Evolutionary conservation across 805 yeast species (phyloP), one percentile per base, ranked within the genome.

Genomic region (Candida cerambycidarum): DNA sequence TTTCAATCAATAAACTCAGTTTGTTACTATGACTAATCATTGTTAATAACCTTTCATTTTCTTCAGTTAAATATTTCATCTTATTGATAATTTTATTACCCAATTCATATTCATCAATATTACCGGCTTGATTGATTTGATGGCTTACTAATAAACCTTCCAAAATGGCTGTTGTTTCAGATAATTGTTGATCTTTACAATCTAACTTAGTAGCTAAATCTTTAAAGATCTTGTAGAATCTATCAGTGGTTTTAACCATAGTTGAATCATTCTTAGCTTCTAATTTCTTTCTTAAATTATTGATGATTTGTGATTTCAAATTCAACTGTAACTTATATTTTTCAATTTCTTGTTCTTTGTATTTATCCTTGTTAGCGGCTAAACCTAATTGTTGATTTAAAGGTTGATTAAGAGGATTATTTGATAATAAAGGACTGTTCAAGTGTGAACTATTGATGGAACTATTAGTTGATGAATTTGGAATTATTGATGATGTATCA

Each of bases 1-100:
- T 58, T 59, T 84, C 88, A 32, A 86, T 76, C 44, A 82, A 78
- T 47, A 80, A 67, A 54, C 86, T 88, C 55, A 83, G 83, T 32
- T 85, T 74, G 57, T 82, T 81, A n/a, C 95, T 88, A 60, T 74
- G 82, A 49, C 89, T 80, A 9, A 86, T 60, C 82, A 85, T 79
- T 52, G 78, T 78, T 47, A 82, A 73, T 63, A 88, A 71, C 48
- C 75, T 80, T 44, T 80, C 82, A 57, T 88, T 88, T 56, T 88
- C 95, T 35, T 73, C 75, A 14, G 78, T 78, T 45, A 88, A 63
- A 44, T 74, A 65, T 41, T 78, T 77, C 49, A 88, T 53, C 52
- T 85, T 79, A 31, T 74, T 72, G 30, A 87, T 69, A 45, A 86
- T 78, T 53, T 82, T 82, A 56, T 87, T 93, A 11, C 90, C 80